phyloP scores from a whole-genome alignment of 2,329 filamentous ascomycete genomes.

The Parascedosporium putredinis region DNA sequence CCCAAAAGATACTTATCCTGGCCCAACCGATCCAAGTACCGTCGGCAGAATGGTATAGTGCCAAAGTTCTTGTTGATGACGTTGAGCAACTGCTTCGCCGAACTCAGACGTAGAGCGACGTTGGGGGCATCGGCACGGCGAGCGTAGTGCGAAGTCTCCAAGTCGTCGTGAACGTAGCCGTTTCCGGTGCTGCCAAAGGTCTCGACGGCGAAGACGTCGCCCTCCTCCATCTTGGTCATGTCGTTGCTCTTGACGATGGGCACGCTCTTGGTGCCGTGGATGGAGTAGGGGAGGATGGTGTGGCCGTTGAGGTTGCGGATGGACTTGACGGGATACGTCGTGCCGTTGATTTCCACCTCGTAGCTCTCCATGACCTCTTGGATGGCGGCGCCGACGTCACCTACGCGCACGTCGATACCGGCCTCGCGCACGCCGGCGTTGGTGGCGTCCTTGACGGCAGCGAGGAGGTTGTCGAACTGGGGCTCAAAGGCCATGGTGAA shows the following conservation, averaged over 20 bases:
- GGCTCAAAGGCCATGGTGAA: constrained; percentile 71
- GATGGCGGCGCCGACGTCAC: constrained; percentile 59
- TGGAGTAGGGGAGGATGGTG: constrained; percentile 65
- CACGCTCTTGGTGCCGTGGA: constrained; percentile 71
- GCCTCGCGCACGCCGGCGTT: constrained; percentile 78
- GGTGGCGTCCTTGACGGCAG: constrained; percentile 64
- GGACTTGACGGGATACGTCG: constrained; percentile 57
- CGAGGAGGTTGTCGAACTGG: constrained; percentile 63
- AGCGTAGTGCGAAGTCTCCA: constrained; percentile 76
- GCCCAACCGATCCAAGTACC: constrained; percentile 77
- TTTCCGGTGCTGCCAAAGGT: constrained; percentile 72
- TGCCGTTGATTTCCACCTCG: constrained; percentile 59
- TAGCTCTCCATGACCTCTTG: constrained; percentile 73
- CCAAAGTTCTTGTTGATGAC: constrained; percentile 88
- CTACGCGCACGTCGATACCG: constrained; percentile 68
- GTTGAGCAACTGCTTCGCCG: constrained; percentile 67
- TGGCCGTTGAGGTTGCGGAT: constrained; percentile 68
- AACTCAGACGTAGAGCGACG: constrained; percentile 50
- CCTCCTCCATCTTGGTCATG: constrained; percentile 77
- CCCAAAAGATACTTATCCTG: constrained; percentile 82
- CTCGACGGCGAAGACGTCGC: constrained; percentile 72
- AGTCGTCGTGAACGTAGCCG: constrained; percentile 65
- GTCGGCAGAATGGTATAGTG: constrained; percentile 71
- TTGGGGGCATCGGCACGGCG: constrained; percentile 54
- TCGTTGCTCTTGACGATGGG: constrained; percentile 69